A percentile compares a stretch with the other conserved stretches of the same genome.
phyloP scores from a whole-genome alignment of 164 flowering plant species.

The Vitis amurensis region DNA sequence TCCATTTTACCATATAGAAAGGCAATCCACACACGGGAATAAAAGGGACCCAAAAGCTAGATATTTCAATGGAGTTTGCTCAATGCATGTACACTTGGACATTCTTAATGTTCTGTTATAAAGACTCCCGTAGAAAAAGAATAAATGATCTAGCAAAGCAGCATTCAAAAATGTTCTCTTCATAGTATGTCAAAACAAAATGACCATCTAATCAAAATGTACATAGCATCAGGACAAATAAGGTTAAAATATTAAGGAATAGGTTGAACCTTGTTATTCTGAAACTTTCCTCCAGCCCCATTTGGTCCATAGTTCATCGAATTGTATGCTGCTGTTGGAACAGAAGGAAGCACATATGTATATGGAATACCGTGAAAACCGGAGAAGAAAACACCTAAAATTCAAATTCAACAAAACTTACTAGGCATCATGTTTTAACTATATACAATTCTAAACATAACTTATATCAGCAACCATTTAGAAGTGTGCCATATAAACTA shows the following conservation, averaged over 20 bases:
- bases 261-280: slow-evolving; percentile 63
- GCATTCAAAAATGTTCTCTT: too few relatives aligned
- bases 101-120: too few relatives aligned
- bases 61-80: too few relatives aligned
- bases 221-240: slow-evolving; percentile 9
- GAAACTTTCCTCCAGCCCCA: slow-evolving; percentile 61
- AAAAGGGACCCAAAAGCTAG: too few relatives aligned
- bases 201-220: neutral
- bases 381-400: slow-evolving; percentile 49
- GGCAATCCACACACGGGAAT: too few relatives aligned
- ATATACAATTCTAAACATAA: neutral
- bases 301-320: slow-evolving; percentile 58
- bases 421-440: slow-evolving; percentile 19
- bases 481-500: neutral
- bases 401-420: slow-evolving; percentile 27
- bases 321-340: slow-evolving; percentile 58
- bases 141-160: too few relatives aligned
- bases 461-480: slow-evolving; percentile 8
- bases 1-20: too few relatives aligned
- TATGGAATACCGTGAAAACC: slow-evolving; percentile 57
- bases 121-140: too few relatives aligned
- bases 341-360: slow-evolving; percentile 49
- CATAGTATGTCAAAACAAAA: neutral
- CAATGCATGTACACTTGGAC: too few relatives aligned
- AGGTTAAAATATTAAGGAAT: slow-evolving; percentile 13